Conservation (phyloP, 305 asterid species). For the Solanum chacoense region DNA sequence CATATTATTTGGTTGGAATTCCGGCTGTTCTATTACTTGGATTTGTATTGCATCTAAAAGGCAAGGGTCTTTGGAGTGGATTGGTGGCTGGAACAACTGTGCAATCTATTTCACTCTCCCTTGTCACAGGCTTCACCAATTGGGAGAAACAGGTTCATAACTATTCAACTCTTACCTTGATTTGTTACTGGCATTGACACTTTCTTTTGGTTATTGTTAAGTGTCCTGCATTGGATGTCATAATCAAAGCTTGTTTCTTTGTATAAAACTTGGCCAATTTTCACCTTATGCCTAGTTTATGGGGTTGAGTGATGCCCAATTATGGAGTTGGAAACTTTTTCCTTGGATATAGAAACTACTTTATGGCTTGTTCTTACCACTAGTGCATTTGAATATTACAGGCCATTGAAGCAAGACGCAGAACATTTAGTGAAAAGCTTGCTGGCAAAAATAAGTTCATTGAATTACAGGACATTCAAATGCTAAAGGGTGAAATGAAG, state of each 20-base stretch:
- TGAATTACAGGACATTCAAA: not conserved
- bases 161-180: not conserved
- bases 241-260: not conserved
- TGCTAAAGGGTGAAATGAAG: not conserved
- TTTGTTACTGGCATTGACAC: not conserved
- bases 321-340: not conserved
- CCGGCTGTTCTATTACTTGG: no score
- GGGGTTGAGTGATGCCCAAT: no score
- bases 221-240: not conserved
- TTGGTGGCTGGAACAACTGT: slow-evolving; percentile 35
- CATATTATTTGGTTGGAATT: no score
- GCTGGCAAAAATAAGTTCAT: not conserved
- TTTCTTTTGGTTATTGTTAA: not conserved
- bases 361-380: not conserved
- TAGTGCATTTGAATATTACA: not conserved
- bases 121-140: slow-evolving; percentile 31
- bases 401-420: slow-evolving; percentile 36
- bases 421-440: slow-evolving; percentile 9
- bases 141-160: slow-evolving; percentile 38
- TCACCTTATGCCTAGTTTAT: not conserved
- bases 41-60: no score
- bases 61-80: slow-evolving; percentile 35
- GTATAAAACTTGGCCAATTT: not conserved
- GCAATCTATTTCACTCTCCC: slow-evolving; percentile 29
- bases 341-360: not conserved